A percentile compares a stretch with the other conserved stretches of the same genome.
Evolutionary conservation across 176 grass and related monocot genomes (phyloP).

Genomic region (Bothriochloa decipiens): DNA sequence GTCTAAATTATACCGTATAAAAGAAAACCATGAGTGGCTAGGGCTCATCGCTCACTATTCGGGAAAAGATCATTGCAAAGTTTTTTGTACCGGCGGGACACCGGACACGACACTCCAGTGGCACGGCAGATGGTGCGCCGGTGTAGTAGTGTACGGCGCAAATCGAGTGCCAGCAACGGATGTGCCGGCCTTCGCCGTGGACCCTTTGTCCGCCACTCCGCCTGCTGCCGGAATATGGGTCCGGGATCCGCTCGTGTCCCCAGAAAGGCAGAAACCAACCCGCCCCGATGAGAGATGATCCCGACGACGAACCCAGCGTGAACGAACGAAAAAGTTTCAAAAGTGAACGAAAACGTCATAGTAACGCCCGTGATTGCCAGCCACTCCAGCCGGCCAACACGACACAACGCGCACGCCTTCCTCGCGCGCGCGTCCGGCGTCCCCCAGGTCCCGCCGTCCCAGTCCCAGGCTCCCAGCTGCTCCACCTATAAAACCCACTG

Average conservation of each 20-base stretch:
- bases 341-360: background rate
- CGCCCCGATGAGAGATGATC: too few species aligned
- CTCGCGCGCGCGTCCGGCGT: background rate
- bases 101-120: background rate
- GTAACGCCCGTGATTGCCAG: background rate
- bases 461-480: background rate
- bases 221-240: background rate
- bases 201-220: slow-evolving; percentile 17
- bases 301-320: background rate
- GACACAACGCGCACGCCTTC: background rate
- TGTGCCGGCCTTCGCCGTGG: background rate
- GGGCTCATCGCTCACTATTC: background rate
- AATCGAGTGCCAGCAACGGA: background rate
- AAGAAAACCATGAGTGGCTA: too few species aligned
- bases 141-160: background rate
- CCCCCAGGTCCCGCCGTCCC: too few species aligned
- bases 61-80: background rate
- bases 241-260: background rate
- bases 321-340: too few species aligned
- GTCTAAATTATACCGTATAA: too few species aligned
- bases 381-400: background rate
- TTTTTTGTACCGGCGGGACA: background rate
- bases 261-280: background rate
- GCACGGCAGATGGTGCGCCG: background rate
- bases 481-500: slow-evolving; percentile 10